These are phyloP conservation scores for Schwanniomyces sp. DNA, from an alignment of 805 yeast genomes.

Conservation along the genomic window DNA sequence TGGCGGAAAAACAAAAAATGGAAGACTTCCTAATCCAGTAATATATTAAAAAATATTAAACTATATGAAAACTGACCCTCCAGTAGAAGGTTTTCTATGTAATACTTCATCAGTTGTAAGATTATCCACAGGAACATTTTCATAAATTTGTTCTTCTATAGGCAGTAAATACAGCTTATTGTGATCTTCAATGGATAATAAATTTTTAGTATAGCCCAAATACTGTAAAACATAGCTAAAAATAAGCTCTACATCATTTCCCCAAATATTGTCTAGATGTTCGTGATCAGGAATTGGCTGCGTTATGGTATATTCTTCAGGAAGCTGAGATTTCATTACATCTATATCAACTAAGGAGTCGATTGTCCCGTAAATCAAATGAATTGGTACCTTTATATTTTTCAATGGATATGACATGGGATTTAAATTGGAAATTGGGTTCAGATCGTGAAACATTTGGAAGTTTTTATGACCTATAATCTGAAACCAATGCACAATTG, in stretches of 20 bases:
- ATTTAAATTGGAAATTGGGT: slow-evolving; percentile 21
- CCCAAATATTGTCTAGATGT: slow-evolving; percentile 92
- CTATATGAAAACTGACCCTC: slow-evolving; percentile 12
- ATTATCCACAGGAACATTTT: neutral
- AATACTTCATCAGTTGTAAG: slow-evolving; percentile 2
- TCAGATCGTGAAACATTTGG: slow-evolving; percentile 81
- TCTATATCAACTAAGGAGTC: slow-evolving; percentile 89
- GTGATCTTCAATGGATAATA: neutral
- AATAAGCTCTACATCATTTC: slow-evolving; percentile 52
- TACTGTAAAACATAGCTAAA: slow-evolving; percentile 30
- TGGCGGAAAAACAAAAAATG: neutral
- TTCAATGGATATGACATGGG: slow-evolving; percentile 41
- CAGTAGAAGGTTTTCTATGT: slow-evolving; percentile 15
- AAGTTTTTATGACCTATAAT: slow-evolving; percentile 74
- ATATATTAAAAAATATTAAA: neutral
- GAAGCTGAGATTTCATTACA: slow-evolving; percentile 68
- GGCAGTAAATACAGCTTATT: slow-evolving; percentile 2
- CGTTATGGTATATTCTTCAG: slow-evolving; percentile 47
- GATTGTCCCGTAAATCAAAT: slow-evolving; percentile 71
- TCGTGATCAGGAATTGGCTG: slow-evolving; percentile 71
- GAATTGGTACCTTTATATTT: slow-evolving; percentile 60
- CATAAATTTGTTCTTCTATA: slow-evolving; percentile 1
- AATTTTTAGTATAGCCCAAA: slow-evolving; percentile 11
- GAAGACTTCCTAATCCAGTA: slow-evolving; percentile 1
- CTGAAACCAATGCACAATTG: slow-evolving; percentile 96